Evolutionary conservation across 1,139 yeast species (phyloP), one percentile per base, ranked within the genome.

Genomic region (Blastobotrys petasosporus): DNA sequence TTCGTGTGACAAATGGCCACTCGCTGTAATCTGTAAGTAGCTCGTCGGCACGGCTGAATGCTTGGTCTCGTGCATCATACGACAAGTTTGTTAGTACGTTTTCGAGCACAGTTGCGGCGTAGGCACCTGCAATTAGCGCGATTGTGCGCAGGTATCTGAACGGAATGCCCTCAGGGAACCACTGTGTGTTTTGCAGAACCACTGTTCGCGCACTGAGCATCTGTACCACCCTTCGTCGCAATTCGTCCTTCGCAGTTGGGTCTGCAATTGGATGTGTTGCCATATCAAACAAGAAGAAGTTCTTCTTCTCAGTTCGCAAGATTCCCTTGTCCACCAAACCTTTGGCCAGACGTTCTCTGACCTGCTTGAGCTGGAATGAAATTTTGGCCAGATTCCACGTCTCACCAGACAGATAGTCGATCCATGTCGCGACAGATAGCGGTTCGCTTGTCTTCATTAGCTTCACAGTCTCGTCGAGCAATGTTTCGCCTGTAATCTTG

Each of bases 241-340:
- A 73, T 48, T 87, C 81, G 54, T 84, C 85, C 65, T 88, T 94
- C 59, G 94, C 86, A 40, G 85, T 76, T 47, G 82, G 70, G 67
- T 92, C 98, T 34, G 94, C 85, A 11, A 92, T 80, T 3, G 99
- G 99, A 65, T 94, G 98, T 6, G 98, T 94, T 20, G 98, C 96
- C 97, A 92, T 92, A 67, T 92, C 98, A 58, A 92, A 92, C 48
- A 92, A 71, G 61, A 94, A 80, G 65, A 92, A 92, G 69, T 87
- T 94, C 63, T 90, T 88, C 63, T 95, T 80, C 65, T 92, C 98
- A 2, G 98, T 94, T 67, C 96, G 80, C 60, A 94, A 75, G 43
- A 92, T 83, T n/a, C 98, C 98, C 69, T 92, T 92, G 65, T 92
- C 99, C 30, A 94, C 99, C 48, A 92, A 74, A 1, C 98, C 99